Percentiles rank a stretch among this genome's conserved stretches.
Conservation (phyloP, 225 moss, liverwort and hornwort species). For the Sphagnum contortum region DNA sequence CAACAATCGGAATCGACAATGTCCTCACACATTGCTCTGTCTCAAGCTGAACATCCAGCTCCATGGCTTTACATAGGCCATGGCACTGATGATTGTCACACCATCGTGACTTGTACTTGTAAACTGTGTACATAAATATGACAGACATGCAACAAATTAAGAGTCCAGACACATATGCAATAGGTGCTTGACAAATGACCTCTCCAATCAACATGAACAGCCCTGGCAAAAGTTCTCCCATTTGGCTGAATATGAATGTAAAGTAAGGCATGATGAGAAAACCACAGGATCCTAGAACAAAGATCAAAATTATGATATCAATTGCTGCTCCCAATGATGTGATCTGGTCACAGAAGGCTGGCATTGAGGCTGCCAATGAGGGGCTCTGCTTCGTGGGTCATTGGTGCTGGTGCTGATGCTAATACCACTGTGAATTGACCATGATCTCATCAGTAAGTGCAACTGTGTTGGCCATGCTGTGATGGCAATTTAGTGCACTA, state of each 20-base stretch:
- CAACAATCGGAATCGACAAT: slow-evolving; percentile 10
- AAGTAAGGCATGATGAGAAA: slow-evolving; percentile 70
- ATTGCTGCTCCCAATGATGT: slow-evolving; percentile 35
- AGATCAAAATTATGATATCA: slow-evolving; percentile 48
- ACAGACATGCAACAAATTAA: slow-evolving; percentile 45
- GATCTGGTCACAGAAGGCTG: slow-evolving; percentile 48
- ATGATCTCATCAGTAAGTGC: slow-evolving; percentile 9
- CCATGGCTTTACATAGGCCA: slow-evolving; percentile 63
- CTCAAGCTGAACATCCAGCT: slow-evolving; percentile 75
- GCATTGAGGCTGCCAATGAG: slow-evolving; percentile 12
- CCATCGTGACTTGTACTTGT: slow-evolving; percentile 53
- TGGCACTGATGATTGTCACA: slow-evolving; percentile 78
- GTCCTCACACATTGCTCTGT: slow-evolving; percentile 64
- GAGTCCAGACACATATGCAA: slow-evolving; percentile 47
- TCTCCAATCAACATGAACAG: slow-evolving; percentile 63
- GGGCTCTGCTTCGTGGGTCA: slow-evolving; percentile 18
- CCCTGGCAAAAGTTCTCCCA: slow-evolving; percentile 48
- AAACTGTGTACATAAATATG: slow-evolving; percentile 59
- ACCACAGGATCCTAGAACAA: slow-evolving; percentile 57
- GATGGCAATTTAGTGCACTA: slow-evolving; percentile 32
- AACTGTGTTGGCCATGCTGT: no score
- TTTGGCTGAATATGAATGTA: slow-evolving; percentile 44
- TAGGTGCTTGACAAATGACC: slow-evolving; percentile 60
- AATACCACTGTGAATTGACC: slow-evolving; percentile 33
- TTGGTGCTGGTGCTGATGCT: slow-evolving; percentile 33